Evolutionary conservation across 164 flowering plant genomes (phyloP), one percentile per base, ranked within the genome.

Genomic region (Buxus sempervirens): DNA sequence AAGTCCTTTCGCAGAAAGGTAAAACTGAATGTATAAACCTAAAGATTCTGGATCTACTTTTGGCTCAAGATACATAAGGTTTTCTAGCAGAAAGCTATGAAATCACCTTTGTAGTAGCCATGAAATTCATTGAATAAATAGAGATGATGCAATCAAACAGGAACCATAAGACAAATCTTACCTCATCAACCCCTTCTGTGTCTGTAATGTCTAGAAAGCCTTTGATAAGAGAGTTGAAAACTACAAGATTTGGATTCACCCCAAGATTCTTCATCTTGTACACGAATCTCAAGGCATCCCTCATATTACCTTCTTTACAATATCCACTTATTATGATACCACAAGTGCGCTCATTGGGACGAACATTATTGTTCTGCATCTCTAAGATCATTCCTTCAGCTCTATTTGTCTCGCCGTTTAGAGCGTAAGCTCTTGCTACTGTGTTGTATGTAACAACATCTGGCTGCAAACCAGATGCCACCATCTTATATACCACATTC

Each of bases 391-490:
- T 69, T 7, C 75, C 81, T 64, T 92, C 96, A 15, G 97, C 96
- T 64, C 65, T 78, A 20, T 27, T 58, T 0, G 88, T 86, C 77
- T 87, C 86, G 60, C 87, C 91, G 68, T 81, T 80, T 70, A 81
- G 78, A 20, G 96, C 83, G 82, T 91, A 90, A 21, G 94, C 96
- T 73, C 75, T 86, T 51, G 91, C 96, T 32, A 95, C 58, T 10
- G 95, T 91, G 74, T 95, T 91, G 67, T 73, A 95, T 0, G 98
- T 91, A 72, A 95, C 93, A 63, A 78, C 89, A 80, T 95, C 96
- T 60, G 98, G 97, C 64, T 77, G 84, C 54, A 89, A 26, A 25
- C 97, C 96, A 63, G 82, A 78, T 9, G 76, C 82, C 58, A 76
- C 75, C 97, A 95, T 92, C 72, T 75, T 79, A 64, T 86, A 68